phyloP scores from a whole-genome alignment of 177 flowering plant genomes.

The Vitis hybrid region DNA sequence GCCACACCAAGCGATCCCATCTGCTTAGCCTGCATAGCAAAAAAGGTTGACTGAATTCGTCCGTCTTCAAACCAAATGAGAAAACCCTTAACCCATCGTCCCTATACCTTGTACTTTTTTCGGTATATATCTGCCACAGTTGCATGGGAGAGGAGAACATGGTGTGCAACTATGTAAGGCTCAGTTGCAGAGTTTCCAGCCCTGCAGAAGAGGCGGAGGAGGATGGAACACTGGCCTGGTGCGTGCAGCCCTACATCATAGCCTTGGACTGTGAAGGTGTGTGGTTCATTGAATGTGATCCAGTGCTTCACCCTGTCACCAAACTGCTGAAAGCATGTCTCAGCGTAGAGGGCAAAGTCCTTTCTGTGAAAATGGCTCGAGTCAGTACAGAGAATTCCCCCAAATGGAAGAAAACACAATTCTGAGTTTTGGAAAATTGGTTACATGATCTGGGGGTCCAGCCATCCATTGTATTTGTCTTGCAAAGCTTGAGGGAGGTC shows the following conservation, averaged over 20 bases:
- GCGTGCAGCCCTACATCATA: conserved; percentile 78
- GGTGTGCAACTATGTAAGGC: conserved; percentile 83
- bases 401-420: neutral
- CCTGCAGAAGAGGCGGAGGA: conserved; percentile 48
- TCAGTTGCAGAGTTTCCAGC: conserved; percentile 80
- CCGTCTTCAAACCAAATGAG: neutral
- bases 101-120: conserved; percentile 68
- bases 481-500: conserved; percentile 87
- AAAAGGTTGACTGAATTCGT: neutral
- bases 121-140: conserved; percentile 56
- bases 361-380: conserved; percentile 34
- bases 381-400: too few species aligned
- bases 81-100: too few species aligned
- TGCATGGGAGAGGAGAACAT: conserved; percentile 76
- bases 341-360: conserved; percentile 69
- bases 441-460: conserved; percentile 71
- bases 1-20: conserved; percentile 65
- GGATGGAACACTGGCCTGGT: conserved; percentile 75
- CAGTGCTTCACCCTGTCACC: conserved; percentile 92
- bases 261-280: conserved; percentile 68
- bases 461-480: conserved; percentile 84
- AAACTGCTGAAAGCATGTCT: conserved; percentile 75
- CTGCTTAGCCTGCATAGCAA: conserved; percentile 50
- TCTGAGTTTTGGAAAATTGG: neutral
- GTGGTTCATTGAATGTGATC: conserved; percentile 92